Conservation (phyloP, 2,329 filamentous ascomycete species). For the Pyricularia grisea region DNA sequence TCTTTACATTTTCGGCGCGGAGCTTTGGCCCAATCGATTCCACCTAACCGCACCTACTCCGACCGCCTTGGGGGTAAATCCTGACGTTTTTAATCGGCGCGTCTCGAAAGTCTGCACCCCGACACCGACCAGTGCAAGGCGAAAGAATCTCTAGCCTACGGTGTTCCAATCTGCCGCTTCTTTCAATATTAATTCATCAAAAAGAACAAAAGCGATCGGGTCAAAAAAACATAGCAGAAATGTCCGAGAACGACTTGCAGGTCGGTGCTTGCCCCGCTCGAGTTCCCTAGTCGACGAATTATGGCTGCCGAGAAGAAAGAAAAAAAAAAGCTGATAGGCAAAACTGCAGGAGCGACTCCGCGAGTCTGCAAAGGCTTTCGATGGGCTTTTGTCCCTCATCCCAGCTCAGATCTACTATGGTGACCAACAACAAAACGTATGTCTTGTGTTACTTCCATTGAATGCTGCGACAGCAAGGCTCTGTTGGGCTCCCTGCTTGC, state of each 20-base stretch:
- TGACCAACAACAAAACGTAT: slow-evolving; percentile 71
- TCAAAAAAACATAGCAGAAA: slow-evolving; percentile 5
- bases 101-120: not conserved
- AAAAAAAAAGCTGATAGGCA: not conserved
- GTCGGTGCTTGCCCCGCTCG: slow-evolving; percentile 7
- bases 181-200: not conserved
- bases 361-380: slow-evolving; percentile 64
- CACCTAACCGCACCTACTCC: slow-evolving; percentile 6
- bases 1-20: slow-evolving; percentile 12
- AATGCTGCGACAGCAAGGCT: not conserved
- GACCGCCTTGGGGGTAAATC: not conserved
- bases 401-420: slow-evolving; percentile 88
- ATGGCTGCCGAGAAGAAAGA: not conserved
- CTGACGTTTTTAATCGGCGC: not conserved
- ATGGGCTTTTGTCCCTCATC: slow-evolving; percentile 78
- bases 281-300: not conserved
- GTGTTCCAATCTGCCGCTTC: not conserved
- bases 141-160: not conserved
- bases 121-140: not conserved
- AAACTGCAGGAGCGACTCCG: slow-evolving; percentile 42
- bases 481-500: not conserved
- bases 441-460: slow-evolving; percentile 23
- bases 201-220: not conserved
- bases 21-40: slow-evolving; percentile 8
- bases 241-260: slow-evolving; percentile 14